A percentile compares a stretch with the other conserved stretches of the same genome.
Conservation (phyloP, 768 basidiomycete species). For the Collybiopsis confluens region DNA sequence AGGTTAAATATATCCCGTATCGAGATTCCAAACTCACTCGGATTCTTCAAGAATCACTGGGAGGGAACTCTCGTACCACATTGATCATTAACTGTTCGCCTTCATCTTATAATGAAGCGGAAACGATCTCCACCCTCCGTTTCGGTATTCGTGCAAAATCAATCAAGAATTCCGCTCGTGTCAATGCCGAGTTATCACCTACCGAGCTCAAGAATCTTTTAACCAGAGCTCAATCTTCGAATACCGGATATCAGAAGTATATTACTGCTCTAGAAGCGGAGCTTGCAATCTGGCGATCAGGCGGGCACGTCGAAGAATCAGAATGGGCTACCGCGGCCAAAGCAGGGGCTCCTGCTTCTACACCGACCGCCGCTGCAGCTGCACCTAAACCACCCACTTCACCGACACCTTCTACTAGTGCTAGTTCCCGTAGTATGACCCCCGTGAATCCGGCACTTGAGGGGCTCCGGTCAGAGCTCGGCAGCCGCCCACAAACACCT, state of each 20-base stretch:
- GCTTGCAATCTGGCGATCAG: conserved; percentile 82
- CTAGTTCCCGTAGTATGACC: conserved; percentile 57
- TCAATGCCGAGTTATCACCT: conserved; percentile 96
- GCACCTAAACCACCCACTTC: conserved; percentile 62
- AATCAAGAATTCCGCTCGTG: conserved; percentile 99
- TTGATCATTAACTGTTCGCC: conserved; percentile 99
- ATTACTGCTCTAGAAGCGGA: conserved; percentile 90
- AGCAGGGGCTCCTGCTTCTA: conserved; percentile 31
- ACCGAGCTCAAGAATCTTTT: conserved; percentile 91
- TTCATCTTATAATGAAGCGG: conserved; percentile 93
- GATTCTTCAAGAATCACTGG: conserved; percentile 96
- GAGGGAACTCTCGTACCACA: conserved; percentile 92
- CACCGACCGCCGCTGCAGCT: conserved; percentile 42
- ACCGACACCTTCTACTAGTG: conserved; percentile 47
- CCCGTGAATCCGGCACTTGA: conserved; percentile 73
- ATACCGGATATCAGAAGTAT: conserved; percentile 79
- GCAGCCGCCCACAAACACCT: conserved; percentile 90
- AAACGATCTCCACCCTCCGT: conserved; percentile 94
- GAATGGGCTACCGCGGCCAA: conserved; percentile 79
- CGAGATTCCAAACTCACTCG: conserved; percentile 99
- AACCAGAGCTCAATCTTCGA: conserved; percentile 84
- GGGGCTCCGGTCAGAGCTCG: conserved; percentile 64
- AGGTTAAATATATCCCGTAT: conserved; percentile 97
- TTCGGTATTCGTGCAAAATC: conserved; percentile 99
- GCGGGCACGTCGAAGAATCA: conserved; percentile 76